A percentile compares a stretch with the other conserved stretches of the same genome.
Evolutionary conservation across 2,329 filamentous ascomycete genomes (phyloP).

Genomic region (Calonectria pauciramosa): DNA sequence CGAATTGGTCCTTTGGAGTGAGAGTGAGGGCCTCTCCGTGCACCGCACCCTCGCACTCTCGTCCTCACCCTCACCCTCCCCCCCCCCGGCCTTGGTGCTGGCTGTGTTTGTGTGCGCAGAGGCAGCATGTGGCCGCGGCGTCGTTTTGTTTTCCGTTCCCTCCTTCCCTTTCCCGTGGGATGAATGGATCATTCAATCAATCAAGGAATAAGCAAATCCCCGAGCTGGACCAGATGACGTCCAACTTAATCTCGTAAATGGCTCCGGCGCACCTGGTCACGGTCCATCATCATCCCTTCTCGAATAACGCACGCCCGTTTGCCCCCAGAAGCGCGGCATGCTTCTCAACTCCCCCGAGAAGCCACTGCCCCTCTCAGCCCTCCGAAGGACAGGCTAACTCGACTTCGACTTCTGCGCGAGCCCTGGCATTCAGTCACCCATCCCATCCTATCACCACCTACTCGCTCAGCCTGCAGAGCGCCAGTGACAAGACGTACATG

Average conservation of each 20-base stretch:
- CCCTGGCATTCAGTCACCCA: slow-evolving; percentile 20
- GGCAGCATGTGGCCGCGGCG: slow-evolving; percentile 12
- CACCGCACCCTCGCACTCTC: background rate
- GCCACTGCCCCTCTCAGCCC: background rate
- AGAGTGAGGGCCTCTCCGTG: background rate
- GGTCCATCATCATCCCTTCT: background rate
- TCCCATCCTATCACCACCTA: slow-evolving; percentile 21
- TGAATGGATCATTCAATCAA: background rate
- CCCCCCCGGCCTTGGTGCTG: background rate
- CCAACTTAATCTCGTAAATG: slow-evolving; percentile 8
- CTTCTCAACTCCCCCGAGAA: slow-evolving; percentile 1
- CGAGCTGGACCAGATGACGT: background rate
- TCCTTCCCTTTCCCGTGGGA: background rate
- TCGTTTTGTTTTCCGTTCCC: background rate
- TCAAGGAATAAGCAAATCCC: background rate
- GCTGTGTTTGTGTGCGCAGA: background rate
- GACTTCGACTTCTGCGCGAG: slow-evolving; percentile 6
- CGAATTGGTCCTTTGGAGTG: slow-evolving; percentile 18
- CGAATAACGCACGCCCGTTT: slow-evolving; percentile 10
- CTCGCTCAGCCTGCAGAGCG: slow-evolving; percentile 39
- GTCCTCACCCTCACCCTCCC: background rate
- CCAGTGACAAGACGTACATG: slow-evolving; percentile 47
- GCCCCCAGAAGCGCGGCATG: slow-evolving; percentile 6
- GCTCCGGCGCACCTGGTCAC: background rate
- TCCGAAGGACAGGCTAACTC: background rate